These are phyloP conservation scores for Mortierella sp. DNA, from an alignment of 371 early-diverging fungal species.

Conservation along the genomic window DNA sequence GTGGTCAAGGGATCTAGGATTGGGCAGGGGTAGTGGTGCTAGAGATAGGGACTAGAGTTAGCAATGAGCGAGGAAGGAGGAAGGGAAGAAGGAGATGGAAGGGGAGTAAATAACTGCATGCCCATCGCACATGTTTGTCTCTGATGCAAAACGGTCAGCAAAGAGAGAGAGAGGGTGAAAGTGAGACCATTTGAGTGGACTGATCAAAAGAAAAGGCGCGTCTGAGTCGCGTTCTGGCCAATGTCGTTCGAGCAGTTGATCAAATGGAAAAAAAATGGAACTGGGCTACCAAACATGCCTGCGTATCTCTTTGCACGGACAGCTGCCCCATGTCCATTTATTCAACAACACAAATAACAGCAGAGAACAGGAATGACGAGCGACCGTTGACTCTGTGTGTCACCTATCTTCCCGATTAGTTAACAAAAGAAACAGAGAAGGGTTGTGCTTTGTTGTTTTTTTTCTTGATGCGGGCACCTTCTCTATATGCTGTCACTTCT, in stretches of 20 bases:
- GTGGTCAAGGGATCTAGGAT: background rate
- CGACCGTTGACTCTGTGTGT: background rate
- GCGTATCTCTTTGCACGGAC: background rate
- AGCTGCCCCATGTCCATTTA: background rate
- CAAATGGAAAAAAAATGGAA: background rate
- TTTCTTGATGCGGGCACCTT: background rate
- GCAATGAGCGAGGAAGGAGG: background rate
- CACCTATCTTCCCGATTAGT: background rate
- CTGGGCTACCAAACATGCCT: background rate
- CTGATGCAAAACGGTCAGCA: too few species aligned
- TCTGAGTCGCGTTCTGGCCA: background rate
- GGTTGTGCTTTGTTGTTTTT: background rate
- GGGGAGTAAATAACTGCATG: too few species aligned
- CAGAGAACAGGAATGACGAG: background rate
- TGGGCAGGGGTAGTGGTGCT: background rate
- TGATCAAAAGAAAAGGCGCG: background rate
- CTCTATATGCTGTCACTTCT: background rate
- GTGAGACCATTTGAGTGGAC: background rate
- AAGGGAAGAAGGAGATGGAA: background rate
- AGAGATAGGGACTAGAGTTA: background rate
- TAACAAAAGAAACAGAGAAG: background rate
- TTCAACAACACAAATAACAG: background rate
- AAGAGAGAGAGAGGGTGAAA: background rate
- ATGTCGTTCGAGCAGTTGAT: background rate
- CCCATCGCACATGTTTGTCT: background rate